Conservation (phyloP, 495 filamentous ascomycete genomes). For the Lasiosphaeria miniovina region DNA sequence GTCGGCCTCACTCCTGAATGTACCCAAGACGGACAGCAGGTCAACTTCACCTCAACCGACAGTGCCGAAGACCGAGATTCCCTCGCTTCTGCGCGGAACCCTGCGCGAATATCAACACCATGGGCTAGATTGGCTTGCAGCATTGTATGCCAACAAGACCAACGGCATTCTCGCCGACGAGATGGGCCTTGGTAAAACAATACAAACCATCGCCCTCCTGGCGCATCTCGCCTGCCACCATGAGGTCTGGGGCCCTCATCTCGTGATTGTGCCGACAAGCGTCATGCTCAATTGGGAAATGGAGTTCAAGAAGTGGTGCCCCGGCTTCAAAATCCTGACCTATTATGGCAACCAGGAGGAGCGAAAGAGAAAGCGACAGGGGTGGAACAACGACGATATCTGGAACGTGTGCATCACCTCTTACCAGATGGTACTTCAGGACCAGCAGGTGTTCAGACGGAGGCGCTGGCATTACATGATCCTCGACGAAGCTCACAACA, state of each 20-base stretch:
- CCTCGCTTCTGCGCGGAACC: constrained; percentile 84
- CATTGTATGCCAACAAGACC: constrained; percentile 84
- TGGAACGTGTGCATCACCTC: constrained; percentile 98
- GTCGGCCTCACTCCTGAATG: constrained; percentile 50
- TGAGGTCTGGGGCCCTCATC: constrained; percentile 91
- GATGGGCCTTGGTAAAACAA: constrained; percentile 99
- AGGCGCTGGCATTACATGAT: constrained; percentile 98
- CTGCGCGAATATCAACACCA: constrained; percentile 96
- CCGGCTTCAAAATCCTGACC: constrained; percentile 95
- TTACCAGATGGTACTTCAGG: constrained; percentile 92
- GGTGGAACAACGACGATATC: constrained; percentile 84
- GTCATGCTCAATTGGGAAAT: constrained; percentile 99
- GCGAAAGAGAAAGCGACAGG: constrained; percentile 81
- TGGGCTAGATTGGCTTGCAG: constrained; percentile 94
- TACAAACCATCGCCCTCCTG: constrained; percentile 93
- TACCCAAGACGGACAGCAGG: constrained; percentile 37
- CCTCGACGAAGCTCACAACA: constrained; percentile 97
- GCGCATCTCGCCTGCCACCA: constrained; percentile 91
- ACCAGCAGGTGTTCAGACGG: constrained; percentile 88
- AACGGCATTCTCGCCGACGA: constrained; percentile 99
- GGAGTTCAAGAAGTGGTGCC: constrained; percentile 99
- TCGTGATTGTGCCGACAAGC: constrained; percentile 95
- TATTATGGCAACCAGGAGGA: constrained; percentile 96
- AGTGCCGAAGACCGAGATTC: constrained; percentile 68
- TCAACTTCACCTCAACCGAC: constrained; percentile 41